Evolutionary conservation across 108 stramenopile genomes (phyloP), one percentile per base, ranked within the genome.

Genomic region (Skeletonema menzelii): DNA sequence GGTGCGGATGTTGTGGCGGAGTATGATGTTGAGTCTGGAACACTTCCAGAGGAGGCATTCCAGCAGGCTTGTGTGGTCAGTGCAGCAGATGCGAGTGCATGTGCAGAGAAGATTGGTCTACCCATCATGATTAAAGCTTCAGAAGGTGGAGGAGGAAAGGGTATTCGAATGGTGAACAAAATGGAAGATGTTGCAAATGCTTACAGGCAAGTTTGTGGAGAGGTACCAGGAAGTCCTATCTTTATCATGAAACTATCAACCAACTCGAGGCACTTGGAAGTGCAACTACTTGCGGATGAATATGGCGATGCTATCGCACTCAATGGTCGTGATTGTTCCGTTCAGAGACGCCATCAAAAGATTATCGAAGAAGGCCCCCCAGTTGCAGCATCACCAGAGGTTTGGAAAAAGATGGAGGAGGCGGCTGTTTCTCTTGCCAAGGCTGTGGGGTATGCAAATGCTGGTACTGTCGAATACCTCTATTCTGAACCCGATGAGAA

Each of bases 101-200:
- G 86, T 12, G 91, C 93, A 27, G 80, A 67, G 27, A 76, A 84
- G 73, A 95, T 99, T 75, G 99, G 99, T 22, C 97, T 96, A 63
- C 99, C 99, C 22, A 84, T 99, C 74, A 99, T 99, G 99, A 97
- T 99, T 83, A 99, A 99, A 90, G 99, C 99, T 13, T 89, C 87
- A 24, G 99, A 99, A 80, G 99, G 99, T 61, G 99, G 99, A 8
- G 99, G 99, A 53, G 99, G 99, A 68, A 99, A 99, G 77, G 99
- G 99, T 32, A 98, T 98, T 83, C 95, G 98, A 28, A 85, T 85
- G 76, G 94, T 93, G 22, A 66, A 78, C 62, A 67, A 63, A 12
- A 40, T 58, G 15, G 92, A 88, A 56, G 88, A 94, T 72, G 93
- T 99, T n/a, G 77, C 83, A 56, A 90, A 87, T 67, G 89, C 94